Conservation (phyloP, 495 filamentous ascomycete genomes). For the Mycothermus thermophilus region DNA sequence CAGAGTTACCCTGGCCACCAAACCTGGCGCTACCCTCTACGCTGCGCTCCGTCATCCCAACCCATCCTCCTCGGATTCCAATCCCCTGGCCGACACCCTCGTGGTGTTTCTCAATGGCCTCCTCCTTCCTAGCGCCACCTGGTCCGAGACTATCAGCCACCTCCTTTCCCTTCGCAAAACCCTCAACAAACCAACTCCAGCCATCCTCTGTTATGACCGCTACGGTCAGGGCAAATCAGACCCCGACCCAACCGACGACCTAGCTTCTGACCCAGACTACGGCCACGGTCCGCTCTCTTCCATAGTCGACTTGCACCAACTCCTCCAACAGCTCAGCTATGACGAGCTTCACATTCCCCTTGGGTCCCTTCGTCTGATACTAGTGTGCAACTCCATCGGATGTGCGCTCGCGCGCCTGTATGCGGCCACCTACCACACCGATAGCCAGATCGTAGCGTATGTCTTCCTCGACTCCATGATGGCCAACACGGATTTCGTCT, state of each 20-base stretch:
- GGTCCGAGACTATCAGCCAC: constrained; percentile 33
- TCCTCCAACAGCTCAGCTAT: constrained; percentile 29
- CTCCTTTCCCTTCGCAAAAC: constrained; percentile 20
- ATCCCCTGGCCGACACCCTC: constrained; percentile 20
- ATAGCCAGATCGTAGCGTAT: constrained; percentile 29
- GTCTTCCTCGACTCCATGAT: constrained; percentile 50
- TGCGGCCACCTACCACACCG: constrained; percentile 32
- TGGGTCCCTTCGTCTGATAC: constrained; percentile 20
- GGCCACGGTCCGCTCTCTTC: constrained; percentile 39
- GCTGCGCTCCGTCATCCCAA: constrained; percentile 8
- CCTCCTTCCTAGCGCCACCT: constrained; percentile 35
- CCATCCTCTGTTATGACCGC: constrained; percentile 48
- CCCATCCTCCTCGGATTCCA: neutral
- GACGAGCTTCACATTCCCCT: constrained; percentile 1
- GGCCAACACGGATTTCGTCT: constrained; percentile 45
- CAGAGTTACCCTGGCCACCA: constrained; percentile 10
- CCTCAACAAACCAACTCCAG: constrained; percentile 22
- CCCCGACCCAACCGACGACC: constrained; percentile 38
- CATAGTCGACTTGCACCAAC: constrained; percentile 37
- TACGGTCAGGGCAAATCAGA: constrained; percentile 48
- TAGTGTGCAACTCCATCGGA: constrained; percentile 47
- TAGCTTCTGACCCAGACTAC: constrained; percentile 30
- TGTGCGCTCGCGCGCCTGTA: constrained; percentile 45
- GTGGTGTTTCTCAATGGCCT: constrained; percentile 53
- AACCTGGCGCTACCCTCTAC: constrained; percentile 12